phyloP scores from a whole-genome alignment of 352 stramenopile genomes.

The Pythium pyrilobum region DNA sequence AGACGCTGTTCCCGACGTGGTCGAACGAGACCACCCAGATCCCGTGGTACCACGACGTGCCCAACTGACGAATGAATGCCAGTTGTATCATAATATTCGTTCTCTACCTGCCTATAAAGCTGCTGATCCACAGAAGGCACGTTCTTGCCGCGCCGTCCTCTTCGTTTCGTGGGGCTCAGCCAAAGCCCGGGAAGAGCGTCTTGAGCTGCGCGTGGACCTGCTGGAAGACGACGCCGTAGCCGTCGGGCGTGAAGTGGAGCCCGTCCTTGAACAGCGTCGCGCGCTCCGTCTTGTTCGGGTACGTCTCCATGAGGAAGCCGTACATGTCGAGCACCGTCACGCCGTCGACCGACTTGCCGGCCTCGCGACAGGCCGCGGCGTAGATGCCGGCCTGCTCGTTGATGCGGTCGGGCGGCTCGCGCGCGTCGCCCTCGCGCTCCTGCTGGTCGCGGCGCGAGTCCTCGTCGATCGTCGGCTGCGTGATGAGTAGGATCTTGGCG shows the following conservation, averaged over 20 bases:
- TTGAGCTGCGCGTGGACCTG: not conserved
- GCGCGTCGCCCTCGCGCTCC: not conserved
- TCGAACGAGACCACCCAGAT: not conserved
- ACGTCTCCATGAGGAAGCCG: not conserved
- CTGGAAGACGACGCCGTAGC: not conserved
- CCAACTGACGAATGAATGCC: no score
- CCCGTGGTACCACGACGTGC: not conserved
- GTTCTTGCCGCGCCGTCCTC: no score
- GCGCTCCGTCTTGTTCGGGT: not conserved
- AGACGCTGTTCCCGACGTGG: not conserved
- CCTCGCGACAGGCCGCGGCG: not conserved
- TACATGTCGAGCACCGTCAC: not conserved
- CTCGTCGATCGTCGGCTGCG: slow-evolving; percentile 36
- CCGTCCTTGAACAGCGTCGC: not conserved
- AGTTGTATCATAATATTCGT: no score
- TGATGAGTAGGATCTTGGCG: slow-evolving; percentile 36
- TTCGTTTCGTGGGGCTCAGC: no score
- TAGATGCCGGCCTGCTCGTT: slow-evolving; percentile 36
- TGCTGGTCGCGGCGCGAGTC: slow-evolving; percentile 8
- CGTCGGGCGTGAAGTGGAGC: not conserved
- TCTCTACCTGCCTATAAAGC: not conserved
- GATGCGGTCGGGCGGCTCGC: slow-evolving; percentile 23
- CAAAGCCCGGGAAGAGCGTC: not conserved
- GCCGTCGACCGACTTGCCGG: not conserved
- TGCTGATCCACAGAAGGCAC: no score